Evolutionary conservation across 1,284 basidiomycete genomes (phyloP).

Genomic region (Ustilago curta): DNA sequence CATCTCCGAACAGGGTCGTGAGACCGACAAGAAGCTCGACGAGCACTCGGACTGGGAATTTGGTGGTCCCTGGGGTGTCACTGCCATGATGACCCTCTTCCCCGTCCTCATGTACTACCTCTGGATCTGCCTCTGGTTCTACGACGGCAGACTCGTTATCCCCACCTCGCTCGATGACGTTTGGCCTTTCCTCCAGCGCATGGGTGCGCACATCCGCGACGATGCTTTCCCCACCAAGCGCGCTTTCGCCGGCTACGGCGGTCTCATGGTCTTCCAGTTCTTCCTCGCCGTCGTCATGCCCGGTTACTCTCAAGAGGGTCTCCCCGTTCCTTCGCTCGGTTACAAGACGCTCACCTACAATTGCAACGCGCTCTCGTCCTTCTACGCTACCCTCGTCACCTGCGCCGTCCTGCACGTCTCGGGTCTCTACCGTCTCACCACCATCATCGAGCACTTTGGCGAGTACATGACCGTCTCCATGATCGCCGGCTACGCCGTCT

Average conservation of each 20-base stretch:
- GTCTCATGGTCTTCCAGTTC: conserved; percentile 89
- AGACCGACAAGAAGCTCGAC: conserved; percentile 67
- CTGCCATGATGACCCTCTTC: conserved; percentile 94
- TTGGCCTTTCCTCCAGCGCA: conserved; percentile 81
- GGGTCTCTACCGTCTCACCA: conserved; percentile 87
- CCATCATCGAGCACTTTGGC: conserved; percentile 96
- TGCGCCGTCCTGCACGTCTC: conserved; percentile 82
- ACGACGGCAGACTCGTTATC: conserved; percentile 86
- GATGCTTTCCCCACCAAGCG: conserved; percentile 90
- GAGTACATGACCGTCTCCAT: conserved; percentile 95
- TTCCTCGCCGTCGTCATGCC: conserved; percentile 90
- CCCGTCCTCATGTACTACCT: conserved; percentile 96
- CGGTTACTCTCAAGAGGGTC: conserved; percentile 86
- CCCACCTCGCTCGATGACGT: conserved; percentile 81
- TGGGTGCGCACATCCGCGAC: conserved; percentile 87
- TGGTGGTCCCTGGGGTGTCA: conserved; percentile 90
- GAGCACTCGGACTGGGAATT: conserved; percentile 77
- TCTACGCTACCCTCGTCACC: conserved; percentile 86
- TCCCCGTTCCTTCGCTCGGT: conserved; percentile 69
- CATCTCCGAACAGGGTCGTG: conserved; percentile 65
- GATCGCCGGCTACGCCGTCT: conserved; percentile 83
- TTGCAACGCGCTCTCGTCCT: conserved; percentile 85
- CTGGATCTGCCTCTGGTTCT: conserved; percentile 97
- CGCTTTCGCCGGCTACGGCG: conserved; percentile 79
- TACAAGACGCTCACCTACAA: conserved; percentile 95